Evolutionary conservation across 176 grass and related monocot genomes (phyloP).

Genomic region (Urochloa ruziziensis): DNA sequence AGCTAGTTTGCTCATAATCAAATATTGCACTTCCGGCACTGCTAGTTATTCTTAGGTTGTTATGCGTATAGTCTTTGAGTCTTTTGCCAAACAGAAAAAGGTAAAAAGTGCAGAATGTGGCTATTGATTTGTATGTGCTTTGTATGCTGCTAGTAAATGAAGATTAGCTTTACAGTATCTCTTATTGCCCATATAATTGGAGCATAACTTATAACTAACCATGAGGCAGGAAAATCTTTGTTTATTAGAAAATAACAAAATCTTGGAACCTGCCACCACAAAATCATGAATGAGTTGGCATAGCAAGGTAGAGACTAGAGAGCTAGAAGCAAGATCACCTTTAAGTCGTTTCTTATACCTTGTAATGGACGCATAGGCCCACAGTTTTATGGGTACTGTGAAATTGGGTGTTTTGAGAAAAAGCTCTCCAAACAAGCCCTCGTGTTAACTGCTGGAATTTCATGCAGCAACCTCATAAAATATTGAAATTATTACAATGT

Average conservation of each 20-base stretch:
- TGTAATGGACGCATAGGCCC: neutral
- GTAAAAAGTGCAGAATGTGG: neutral
- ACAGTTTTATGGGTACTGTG: neutral
- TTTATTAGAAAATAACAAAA: neutral
- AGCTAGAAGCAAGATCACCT: neutral
- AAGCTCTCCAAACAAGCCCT: neutral
- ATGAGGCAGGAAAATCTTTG: neutral
- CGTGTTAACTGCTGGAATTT: neutral
- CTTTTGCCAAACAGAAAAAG: neutral
- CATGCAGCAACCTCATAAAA: neutral
- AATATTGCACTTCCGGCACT: neutral
- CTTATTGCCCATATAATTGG: neutral
- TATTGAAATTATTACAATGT: neutral
- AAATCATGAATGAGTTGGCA: neutral
- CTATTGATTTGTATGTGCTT: neutral
- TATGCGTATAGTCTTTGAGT: too few relatives aligned
- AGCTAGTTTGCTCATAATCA: neutral
- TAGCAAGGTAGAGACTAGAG: neutral
- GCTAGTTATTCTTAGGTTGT: neutral
- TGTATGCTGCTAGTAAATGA: neutral
- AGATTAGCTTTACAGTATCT: neutral
- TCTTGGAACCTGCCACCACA: neutral
- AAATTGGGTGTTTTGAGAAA: neutral
- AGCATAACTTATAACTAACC: neutral
- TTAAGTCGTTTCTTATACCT: neutral